Conservation (phyloP, 139 green algal genomes). For the Dunaliella primolecta region DNA sequence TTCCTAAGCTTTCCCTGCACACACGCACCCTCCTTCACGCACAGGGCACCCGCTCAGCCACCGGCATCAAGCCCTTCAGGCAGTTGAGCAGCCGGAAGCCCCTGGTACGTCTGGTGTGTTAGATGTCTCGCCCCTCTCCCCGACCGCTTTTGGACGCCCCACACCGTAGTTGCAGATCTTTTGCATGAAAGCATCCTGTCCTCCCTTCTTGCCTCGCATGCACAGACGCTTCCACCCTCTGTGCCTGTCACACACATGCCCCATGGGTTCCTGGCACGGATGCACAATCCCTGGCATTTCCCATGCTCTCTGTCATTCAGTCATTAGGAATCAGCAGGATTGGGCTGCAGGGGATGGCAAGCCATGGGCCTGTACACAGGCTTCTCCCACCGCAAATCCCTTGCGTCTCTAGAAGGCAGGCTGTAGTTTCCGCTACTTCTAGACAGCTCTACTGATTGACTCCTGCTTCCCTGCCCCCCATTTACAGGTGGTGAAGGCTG, state of each 20-base stretch:
- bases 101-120: not conserved
- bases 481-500: conserved; percentile 60
- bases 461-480: not conserved
- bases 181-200: not conserved
- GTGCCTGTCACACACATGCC: not conserved
- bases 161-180: not conserved
- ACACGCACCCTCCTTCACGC: not conserved
- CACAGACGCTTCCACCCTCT: not conserved
- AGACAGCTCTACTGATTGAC: not conserved
- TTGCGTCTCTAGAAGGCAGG: not conserved
- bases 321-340: not conserved
- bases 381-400: not conserved
- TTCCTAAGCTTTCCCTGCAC: not conserved
- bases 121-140: not conserved
- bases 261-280: no score
- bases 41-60: not conserved
- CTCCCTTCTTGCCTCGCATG: not conserved
- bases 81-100: not conserved
- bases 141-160: not conserved
- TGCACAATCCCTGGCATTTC: not conserved
- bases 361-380: not conserved
- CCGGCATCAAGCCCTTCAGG: not conserved
- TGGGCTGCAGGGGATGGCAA: no score
- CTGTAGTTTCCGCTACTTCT: not conserved
- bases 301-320: not conserved